Base-by-base conservation (phyloP, 202 grass and related monocot genomes). In the Setaria viridis region DNA sequence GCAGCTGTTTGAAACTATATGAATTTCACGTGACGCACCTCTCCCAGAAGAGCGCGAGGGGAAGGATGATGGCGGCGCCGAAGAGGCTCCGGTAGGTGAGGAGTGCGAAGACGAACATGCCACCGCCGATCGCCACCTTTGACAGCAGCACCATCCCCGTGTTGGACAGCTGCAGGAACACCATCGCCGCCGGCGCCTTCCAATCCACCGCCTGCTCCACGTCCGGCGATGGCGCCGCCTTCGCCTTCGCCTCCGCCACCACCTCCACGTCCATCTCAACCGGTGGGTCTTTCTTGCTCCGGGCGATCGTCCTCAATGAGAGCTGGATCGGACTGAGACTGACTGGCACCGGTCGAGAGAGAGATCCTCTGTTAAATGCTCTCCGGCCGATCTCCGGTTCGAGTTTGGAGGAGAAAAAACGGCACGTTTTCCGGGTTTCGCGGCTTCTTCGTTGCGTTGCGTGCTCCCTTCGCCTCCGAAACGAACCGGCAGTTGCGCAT, bases 71-170 rank as follows among this genome's bases (percentile, higher is more conserved):
- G n/a, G 70, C 50, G 59, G 88, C 81, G 76, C 82, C 91, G 43
- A 83, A 54, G 48, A 87, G 30, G 72, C 87, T 90, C 11, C 85
- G 72, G 76, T 93, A 90, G 43, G 82, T 21, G 9, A 93, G 91
- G 34, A 93, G 91, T n/a, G 67, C 80, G 41, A 90, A 85, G 81
- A 90, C 35, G 50, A 85, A 88, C 67, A 93, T 83, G 46, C 88
- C 88, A 9, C 58, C 65, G 67, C 63, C 75, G 20, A 93, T 87
- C 20, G 80, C 25, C 13, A 90, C 16, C 88, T 93, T 93, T 2
- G 88, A 93, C 13, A 93, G 84, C 76, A 90, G 42, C 34, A 85
- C 84, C 91, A 88, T 88, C 39, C 91, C 91, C 19, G 78, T 76
- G 3, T 6, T 80, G 78, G 81, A 91, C 51, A 91, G 20, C 68